Evolutionary conservation across 1,139 yeast genomes (phyloP).

Genomic region (Geotrichum bryndzae): DNA sequence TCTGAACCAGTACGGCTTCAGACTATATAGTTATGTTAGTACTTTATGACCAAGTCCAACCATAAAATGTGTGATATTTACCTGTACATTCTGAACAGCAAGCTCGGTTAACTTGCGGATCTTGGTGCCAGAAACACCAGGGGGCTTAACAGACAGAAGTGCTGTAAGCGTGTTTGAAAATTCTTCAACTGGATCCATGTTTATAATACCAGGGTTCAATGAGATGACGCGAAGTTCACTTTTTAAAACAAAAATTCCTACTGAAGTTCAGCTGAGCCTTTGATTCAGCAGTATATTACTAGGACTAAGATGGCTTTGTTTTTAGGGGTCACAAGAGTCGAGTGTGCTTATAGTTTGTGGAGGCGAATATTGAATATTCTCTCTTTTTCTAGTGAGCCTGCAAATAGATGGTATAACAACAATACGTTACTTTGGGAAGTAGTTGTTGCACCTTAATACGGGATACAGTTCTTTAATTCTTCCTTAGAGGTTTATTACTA

Average conservation of each 20-base stretch:
- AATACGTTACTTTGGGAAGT: background rate
- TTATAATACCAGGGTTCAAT: background rate
- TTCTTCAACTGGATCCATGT: slow-evolving; percentile 42
- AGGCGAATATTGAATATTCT: background rate
- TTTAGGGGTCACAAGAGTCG: background rate
- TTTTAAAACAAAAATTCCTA: background rate
- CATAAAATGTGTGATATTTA: slow-evolving; percentile 21
- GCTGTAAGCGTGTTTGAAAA: slow-evolving; percentile 70
- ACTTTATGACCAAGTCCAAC: background rate
- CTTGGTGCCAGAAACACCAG: slow-evolving; percentile 94
- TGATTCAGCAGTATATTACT: background rate
- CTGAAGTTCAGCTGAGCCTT: background rate
- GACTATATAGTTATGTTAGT: slow-evolving; percentile 28
- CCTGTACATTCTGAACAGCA: slow-evolving; percentile 62
- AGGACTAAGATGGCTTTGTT: background rate
- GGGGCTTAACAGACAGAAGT: slow-evolving; percentile 69
- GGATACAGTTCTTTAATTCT: background rate
- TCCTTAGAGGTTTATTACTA: background rate
- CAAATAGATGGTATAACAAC: background rate
- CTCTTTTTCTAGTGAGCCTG: background rate
- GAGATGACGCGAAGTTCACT: background rate
- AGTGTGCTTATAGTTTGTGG: background rate
- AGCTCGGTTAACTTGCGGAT: slow-evolving; percentile 77
- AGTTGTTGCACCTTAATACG: background rate
- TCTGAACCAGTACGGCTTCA: slow-evolving; percentile 55